Conservation (phyloP, 768 basidiomycete species). For the Lactarius evosmus region DNA sequence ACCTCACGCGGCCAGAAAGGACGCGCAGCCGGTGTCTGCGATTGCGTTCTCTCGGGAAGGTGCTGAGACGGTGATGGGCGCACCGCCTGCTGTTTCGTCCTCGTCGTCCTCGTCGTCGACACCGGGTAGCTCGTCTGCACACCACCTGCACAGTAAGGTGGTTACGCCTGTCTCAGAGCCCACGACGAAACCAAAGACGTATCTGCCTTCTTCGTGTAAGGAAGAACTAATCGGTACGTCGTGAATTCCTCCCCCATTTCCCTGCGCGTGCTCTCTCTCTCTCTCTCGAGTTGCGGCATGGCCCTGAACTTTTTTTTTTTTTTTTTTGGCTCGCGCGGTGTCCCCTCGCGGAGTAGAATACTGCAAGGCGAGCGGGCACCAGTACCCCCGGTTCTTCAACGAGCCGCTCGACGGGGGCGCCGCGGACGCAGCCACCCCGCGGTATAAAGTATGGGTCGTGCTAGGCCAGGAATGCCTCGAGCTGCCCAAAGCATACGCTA, state of each 20-base stretch:
- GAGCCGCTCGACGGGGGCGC: background rate
- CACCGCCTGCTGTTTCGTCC: background rate
- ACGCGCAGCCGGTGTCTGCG: background rate
- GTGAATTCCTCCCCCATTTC: background rate
- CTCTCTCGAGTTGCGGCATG: no score
- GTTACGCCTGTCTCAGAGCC: background rate
- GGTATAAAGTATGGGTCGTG: slow-evolving; percentile 29
- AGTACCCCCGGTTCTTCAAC: slow-evolving; percentile 10
- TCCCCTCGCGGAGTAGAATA: slow-evolving; percentile 12
- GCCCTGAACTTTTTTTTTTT: background rate
- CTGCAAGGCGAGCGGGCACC: slow-evolving; percentile 4
- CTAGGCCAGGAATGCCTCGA: slow-evolving; percentile 28
- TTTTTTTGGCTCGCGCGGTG: background rate
- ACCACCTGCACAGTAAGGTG: background rate
- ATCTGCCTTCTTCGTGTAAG: background rate
- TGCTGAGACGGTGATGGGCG: background rate
- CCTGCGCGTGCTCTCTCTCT: background rate
- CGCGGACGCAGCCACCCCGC: background rate
- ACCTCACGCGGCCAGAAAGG: slow-evolving; percentile 9
- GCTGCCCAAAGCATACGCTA: slow-evolving; percentile 21
- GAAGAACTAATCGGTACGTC: slow-evolving; percentile 16
- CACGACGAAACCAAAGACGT: background rate
- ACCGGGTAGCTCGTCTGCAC: background rate
- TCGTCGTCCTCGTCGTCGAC: background rate
- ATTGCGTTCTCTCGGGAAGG: background rate